Evolutionary conservation across 2,329 filamentous ascomycete species (phyloP).

Genomic region (Pseudocercospora eumusae): DNA sequence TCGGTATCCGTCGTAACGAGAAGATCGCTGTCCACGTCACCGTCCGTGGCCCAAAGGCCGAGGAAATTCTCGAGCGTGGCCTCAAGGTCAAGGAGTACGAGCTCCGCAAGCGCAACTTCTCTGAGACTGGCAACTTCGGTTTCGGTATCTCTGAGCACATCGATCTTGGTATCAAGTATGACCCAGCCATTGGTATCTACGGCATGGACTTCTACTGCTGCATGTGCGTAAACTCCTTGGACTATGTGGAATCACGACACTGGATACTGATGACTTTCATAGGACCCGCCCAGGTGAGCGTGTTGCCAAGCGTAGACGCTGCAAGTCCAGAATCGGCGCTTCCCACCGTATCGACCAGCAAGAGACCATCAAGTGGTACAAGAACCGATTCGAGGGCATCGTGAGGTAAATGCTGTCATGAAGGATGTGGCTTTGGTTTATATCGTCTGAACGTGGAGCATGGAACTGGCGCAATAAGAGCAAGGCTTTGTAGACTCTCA

Average conservation of each 20-base stretch:
- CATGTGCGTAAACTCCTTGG: constrained; percentile 65
- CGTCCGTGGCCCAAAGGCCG: constrained; percentile 97
- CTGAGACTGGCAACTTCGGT: constrained; percentile 98
- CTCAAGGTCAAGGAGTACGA: constrained; percentile 99
- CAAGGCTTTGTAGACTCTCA: constrained; percentile 28
- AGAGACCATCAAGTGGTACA: constrained; percentile 98
- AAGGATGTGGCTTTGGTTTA: constrained; percentile 17
- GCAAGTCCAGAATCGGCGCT: constrained; percentile 81
- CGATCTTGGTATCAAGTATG: constrained; percentile 99
- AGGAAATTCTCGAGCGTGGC: constrained; percentile 99
- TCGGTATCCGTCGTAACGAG: constrained; percentile 99
- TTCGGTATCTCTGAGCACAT: constrained; percentile 99
- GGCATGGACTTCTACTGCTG: constrained; percentile 99
- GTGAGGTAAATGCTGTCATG: constrained; percentile 73
- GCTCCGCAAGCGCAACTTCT: constrained; percentile 99
- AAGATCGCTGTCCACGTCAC: constrained; percentile 99
- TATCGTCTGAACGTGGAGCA: constrained; percentile 26
- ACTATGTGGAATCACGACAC: not conserved
- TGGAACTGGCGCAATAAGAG: constrained; percentile 32
- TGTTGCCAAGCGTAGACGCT: constrained; percentile 90
- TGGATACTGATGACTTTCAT: constrained; percentile 24
- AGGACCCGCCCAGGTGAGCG: constrained; percentile 96
- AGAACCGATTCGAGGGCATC: constrained; percentile 95
- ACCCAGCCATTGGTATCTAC: constrained; percentile 97
- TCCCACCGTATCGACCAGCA: constrained; percentile 89